phyloP scores from a whole-genome alignment of 257 asterid species.

The Lantana camara region DNA sequence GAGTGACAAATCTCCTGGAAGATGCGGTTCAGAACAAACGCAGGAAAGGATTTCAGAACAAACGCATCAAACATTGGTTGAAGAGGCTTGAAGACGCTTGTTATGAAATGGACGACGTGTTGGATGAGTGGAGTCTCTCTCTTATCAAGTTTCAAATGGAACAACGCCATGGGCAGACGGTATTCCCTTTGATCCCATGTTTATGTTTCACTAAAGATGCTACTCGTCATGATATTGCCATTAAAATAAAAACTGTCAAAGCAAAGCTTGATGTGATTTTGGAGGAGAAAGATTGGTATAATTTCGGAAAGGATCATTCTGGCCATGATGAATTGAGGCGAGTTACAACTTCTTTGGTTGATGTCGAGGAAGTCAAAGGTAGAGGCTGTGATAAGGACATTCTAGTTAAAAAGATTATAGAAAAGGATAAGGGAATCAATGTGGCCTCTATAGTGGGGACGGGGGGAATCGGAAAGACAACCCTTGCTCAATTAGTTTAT shows the following conservation, averaged over 20 bases:
- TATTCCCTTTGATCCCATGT: not conserved
- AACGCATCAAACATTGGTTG: conserved; percentile 18
- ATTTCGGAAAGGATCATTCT: too few species aligned
- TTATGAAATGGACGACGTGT: conserved; percentile 24
- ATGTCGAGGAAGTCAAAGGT: too few species aligned
- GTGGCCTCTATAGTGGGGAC: too few species aligned
- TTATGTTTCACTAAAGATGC: conserved; percentile 11
- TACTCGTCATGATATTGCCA: too few species aligned
- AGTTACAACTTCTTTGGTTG: too few species aligned
- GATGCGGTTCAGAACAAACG: too few species aligned
- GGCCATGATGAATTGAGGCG: too few species aligned
- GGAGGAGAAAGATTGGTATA: conserved; percentile 23
- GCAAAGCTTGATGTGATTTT: conserved; percentile 1
- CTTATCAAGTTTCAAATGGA: conserved; percentile 9
- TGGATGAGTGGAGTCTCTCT: conserved; percentile 24
- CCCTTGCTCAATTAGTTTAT: conserved; percentile 30
- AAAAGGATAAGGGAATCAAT: too few species aligned
- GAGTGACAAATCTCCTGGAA: not conserved
- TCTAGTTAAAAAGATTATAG: too few species aligned
- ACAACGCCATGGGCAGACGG: not conserved
- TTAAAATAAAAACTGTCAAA: too few species aligned
- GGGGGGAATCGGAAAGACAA: too few species aligned
- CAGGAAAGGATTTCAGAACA: not conserved
- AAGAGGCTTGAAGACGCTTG: conserved; percentile 9
- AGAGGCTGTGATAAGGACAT: too few species aligned